Evolutionary conservation across 306 rosid genomes (phyloP).

Genomic region (Vigna radiata): DNA sequence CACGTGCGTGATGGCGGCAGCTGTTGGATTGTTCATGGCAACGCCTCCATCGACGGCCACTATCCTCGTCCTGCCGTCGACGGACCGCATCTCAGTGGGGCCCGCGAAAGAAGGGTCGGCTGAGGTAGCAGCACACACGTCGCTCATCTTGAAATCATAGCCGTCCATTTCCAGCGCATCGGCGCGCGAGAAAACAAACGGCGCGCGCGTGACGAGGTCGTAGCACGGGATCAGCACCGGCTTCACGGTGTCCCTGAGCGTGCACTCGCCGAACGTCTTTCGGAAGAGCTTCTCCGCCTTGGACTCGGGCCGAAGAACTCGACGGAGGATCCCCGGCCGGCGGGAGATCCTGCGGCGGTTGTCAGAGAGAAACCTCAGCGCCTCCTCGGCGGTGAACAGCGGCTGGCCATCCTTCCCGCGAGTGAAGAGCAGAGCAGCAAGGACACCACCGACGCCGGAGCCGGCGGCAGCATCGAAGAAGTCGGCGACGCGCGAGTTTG

Average conservation of each 20-base stretch:
- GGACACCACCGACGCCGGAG: conserved; percentile 80
- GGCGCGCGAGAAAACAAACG: conserved; percentile 94
- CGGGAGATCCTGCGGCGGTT: conserved; percentile 63
- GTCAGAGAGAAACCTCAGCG: conserved; percentile 60
- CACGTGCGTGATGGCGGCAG: conserved; percentile 88
- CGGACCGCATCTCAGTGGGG: conserved; percentile 60
- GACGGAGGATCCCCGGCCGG: conserved; percentile 56
- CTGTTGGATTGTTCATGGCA: conserved; percentile 94
- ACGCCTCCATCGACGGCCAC: conserved; percentile 82
- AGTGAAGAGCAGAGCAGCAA: conserved; percentile 80
- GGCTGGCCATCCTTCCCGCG: conserved; percentile 68
- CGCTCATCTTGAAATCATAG: conserved; percentile 88
- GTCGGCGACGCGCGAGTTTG: conserved; percentile 58
- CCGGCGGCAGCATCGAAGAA: conserved; percentile 91
- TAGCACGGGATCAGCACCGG: conserved; percentile 90
- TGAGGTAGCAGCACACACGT: conserved; percentile 82
- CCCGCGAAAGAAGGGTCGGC: conserved; percentile 43
- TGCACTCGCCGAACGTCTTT: conserved; percentile 73
- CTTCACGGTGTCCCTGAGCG: conserved; percentile 81
- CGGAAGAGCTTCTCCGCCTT: conserved; percentile 66
- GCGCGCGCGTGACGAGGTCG: conserved; percentile 87
- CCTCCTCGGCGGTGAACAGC: conserved; percentile 75
- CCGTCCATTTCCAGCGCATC: conserved; percentile 92
- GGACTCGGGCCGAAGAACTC: conserved; percentile 45
- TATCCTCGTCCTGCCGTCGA: conserved; percentile 74